Percentiles rank a stretch among this genome's conserved stretches.
Conservation (phyloP, 2,329 filamentous ascomycete species). For the Trichoderma breve region DNA sequence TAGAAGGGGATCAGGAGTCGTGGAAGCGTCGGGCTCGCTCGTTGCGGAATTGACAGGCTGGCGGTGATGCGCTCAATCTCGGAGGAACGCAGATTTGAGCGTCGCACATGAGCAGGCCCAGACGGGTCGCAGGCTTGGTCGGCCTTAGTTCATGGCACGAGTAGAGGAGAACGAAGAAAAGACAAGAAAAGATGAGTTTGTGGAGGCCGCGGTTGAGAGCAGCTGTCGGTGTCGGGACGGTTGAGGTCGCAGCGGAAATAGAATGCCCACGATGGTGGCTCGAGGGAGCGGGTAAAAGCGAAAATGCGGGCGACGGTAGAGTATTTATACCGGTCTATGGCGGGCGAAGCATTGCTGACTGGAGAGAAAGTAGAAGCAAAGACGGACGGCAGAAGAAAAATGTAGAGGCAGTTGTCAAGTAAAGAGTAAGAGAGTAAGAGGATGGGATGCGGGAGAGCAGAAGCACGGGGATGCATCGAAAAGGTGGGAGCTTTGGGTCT, state of each 20-base stretch:
- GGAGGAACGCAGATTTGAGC: constrained; percentile 22
- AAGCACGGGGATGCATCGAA: background rate
- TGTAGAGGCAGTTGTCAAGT: background rate
- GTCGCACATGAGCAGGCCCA: constrained; percentile 36
- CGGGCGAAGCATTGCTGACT: constrained; percentile 13
- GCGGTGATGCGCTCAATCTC: background rate
- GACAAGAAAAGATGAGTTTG: background rate
- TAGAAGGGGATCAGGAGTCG: background rate
- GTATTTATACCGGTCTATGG: constrained; percentile 11
- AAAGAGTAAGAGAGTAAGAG: background rate
- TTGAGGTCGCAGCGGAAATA: background rate
- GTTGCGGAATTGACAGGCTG: constrained; percentile 15
- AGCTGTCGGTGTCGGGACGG: background rate
- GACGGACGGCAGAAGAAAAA: background rate
- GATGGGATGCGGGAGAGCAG: background rate
- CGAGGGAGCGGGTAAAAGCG: background rate
- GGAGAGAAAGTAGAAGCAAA: background rate
- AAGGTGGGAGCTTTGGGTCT: background rate
- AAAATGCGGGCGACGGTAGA: background rate
- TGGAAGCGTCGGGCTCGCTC: constrained; percentile 12
- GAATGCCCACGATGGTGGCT: background rate
- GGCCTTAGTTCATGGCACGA: constrained; percentile 37
- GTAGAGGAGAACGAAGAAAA: constrained; percentile 16
- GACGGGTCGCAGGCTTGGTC: constrained; percentile 35
- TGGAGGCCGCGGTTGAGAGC: background rate